Percentiles rank a stretch among this genome's conserved stretches.
Conservation (phyloP, 164 flowering plant species). For the Nelumbo lutea region DNA sequence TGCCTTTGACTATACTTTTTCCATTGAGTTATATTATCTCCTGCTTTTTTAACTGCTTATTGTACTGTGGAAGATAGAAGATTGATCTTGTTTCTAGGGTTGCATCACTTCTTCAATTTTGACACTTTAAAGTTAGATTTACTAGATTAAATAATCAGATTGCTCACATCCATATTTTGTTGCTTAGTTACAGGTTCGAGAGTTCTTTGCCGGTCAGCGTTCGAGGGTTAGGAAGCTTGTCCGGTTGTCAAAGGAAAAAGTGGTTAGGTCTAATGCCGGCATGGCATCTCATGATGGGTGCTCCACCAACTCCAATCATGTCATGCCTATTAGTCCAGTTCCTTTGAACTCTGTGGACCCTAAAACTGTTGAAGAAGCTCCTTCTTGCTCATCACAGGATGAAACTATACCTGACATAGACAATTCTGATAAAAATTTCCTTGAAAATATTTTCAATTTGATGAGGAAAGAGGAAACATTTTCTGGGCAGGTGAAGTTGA, state of each 20-base stretch:
- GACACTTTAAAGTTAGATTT: too few relatives aligned
- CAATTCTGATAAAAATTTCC: conserved; percentile 56
- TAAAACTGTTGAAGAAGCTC: conserved; percentile 34
- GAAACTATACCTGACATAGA: conserved; percentile 51
- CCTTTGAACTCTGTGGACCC: conserved; percentile 49
- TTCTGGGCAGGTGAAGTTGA: conserved; percentile 83
- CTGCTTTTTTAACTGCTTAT: too few relatives aligned
- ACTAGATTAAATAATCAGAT: not conserved
- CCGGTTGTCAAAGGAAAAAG: conserved; percentile 62
- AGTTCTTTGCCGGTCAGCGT: conserved; percentile 78
- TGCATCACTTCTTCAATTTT: not conserved
- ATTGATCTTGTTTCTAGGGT: not conserved
- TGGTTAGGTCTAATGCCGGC: conserved; percentile 26
- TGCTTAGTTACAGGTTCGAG: conserved; percentile 55
- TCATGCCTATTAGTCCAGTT: conserved; percentile 31
- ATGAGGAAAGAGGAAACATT: conserved; percentile 85
- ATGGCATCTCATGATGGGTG: conserved; percentile 29
- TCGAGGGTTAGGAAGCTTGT: conserved; percentile 72
- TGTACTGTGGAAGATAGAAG: not conserved
- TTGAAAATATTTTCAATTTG: conserved; percentile 65
- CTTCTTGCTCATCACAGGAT: conserved; percentile 50
- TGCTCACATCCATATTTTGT: conserved; percentile 1
- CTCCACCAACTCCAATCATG: conserved; percentile 27
- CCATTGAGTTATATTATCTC: not conserved
- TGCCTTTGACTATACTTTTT: not conserved